These are phyloP conservation scores for Phyllosticta paracitricarpa DNA, from an alignment of 2,329 filamentous ascomycete genomes.

Conservation along the genomic window DNA sequence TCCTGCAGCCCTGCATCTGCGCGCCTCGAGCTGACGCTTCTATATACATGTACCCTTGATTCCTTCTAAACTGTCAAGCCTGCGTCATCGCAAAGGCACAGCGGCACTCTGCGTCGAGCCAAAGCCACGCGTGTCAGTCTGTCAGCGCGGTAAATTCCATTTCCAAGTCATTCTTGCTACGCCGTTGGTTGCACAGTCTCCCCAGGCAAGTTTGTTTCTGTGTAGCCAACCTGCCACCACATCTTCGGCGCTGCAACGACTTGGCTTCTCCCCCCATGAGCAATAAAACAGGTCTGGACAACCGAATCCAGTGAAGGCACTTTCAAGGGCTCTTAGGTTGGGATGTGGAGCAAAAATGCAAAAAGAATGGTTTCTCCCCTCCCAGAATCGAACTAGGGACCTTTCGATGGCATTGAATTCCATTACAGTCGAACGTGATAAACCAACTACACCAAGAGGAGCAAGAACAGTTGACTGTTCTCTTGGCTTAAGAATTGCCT, in stretches of 20 bases:
- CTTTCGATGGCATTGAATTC: not conserved
- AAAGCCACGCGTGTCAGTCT: not conserved
- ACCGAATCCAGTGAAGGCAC: too few species aligned
- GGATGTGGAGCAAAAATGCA: not conserved
- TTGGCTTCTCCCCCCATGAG: not conserved
- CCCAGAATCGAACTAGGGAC: constrained; percentile 1
- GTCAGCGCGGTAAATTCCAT: not conserved
- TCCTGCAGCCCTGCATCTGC: not conserved
- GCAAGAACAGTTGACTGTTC: not conserved
- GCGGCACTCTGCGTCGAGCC: not conserved
- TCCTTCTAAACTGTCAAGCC: not conserved
- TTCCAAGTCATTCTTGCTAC: not conserved
- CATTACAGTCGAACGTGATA: not conserved
- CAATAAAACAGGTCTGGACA: too few species aligned
- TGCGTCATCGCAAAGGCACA: not conserved
- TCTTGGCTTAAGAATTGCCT: not conserved
- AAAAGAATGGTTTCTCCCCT: not conserved
- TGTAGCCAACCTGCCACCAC: too few species aligned
- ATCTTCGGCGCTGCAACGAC: not conserved
- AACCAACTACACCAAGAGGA: not conserved
- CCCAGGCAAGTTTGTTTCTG: not conserved
- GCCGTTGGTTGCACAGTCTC: not conserved
- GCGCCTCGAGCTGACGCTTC: not conserved
- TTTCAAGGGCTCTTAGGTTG: too few species aligned
- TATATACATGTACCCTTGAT: not conserved